Evolutionary conservation across 768 basidiomycete species (phyloP), one percentile per base, ranked within the genome.

Genomic region (Boletus sp.): DNA sequence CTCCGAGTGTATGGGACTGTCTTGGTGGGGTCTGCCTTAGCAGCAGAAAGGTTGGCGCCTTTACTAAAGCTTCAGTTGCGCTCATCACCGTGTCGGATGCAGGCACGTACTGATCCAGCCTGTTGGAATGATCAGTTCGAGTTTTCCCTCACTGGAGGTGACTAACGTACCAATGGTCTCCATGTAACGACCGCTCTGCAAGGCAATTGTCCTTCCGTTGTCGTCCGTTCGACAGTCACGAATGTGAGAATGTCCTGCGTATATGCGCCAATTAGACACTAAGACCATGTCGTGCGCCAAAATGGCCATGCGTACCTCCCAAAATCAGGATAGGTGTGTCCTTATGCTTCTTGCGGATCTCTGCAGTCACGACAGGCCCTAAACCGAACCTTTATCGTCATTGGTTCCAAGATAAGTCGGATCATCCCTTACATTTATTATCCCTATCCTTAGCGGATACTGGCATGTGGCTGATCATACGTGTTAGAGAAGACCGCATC

Each of bases 101-200:
- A 35, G 12, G 2, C 17, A 71, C 77, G 42, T 64, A 86, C 89
- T 86, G 76, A 89, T 74, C 83, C 84, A 92, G 8, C 86, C 72
- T 69, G 32, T 36, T 1, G 24, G 3, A 24, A 24, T 24, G 24
- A 3, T 24, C 24, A 24, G 24, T 24, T 24, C 3, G 24, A 29
- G 20, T 18, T 9, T 12, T 24, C n/a, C 2, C 18, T 4, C 29
- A 33, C 32, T 18, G 5, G 29, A 32, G 40, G 20, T 1, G 15
- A 9, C 5, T 14, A 12, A 51, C 80, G 12, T 48, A 87, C 90
- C 92, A 53, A 95, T 76, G 9, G 94, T 97, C 74, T 97, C 94
- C 87, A 95, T 90, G 67, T 95, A 95, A 24, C 92, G 78, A n/a
- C 94, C 90, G 60, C 90, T 88, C 65, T 92, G 89, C 58, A 94